Conservation (phyloP, 2,329 filamentous ascomycete species). For the Fusarium sublunatum region DNA sequence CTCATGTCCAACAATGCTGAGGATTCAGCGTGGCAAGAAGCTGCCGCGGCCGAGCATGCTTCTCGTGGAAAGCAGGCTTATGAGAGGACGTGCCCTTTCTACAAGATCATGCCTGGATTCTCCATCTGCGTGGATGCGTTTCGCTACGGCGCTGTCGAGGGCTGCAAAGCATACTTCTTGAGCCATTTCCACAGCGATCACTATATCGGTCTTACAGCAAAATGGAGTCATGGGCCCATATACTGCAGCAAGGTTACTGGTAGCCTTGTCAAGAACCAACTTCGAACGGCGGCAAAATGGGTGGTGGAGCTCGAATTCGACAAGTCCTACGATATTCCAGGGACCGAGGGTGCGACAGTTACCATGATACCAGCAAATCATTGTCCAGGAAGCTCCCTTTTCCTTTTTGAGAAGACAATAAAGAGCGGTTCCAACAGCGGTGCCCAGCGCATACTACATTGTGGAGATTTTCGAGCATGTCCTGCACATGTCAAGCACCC, state of each 20-base stretch:
- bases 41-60: constrained; percentile 81
- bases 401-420: constrained; percentile 85
- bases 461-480: constrained; percentile 94
- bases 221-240: constrained; percentile 92
- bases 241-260: constrained; percentile 95
- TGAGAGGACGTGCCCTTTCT: constrained; percentile 93
- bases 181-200: constrained; percentile 99
- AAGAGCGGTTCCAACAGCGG: constrained; percentile 69
- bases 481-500: constrained; percentile 85
- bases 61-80: constrained; percentile 88
- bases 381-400: constrained; percentile 93
- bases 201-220: constrained; percentile 89
- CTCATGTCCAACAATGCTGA: constrained; percentile 94
- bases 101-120: constrained; percentile 96
- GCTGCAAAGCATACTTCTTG: constrained; percentile 93
- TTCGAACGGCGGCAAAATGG: constrained; percentile 87
- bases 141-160: constrained; percentile 91
- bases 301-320: constrained; percentile 90
- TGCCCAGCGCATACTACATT: constrained; percentile 87
- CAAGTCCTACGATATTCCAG: constrained; percentile 78
- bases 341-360: constrained; percentile 83
- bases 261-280: constrained; percentile 86
- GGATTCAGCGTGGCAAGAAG: constrained; percentile 87
- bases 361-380: constrained; percentile 98
- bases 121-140: constrained; percentile 96